These are phyloP conservation scores for Xylaria digitata DNA, from an alignment of 2,329 filamentous ascomycete genomes.

Conservation along the genomic window DNA sequence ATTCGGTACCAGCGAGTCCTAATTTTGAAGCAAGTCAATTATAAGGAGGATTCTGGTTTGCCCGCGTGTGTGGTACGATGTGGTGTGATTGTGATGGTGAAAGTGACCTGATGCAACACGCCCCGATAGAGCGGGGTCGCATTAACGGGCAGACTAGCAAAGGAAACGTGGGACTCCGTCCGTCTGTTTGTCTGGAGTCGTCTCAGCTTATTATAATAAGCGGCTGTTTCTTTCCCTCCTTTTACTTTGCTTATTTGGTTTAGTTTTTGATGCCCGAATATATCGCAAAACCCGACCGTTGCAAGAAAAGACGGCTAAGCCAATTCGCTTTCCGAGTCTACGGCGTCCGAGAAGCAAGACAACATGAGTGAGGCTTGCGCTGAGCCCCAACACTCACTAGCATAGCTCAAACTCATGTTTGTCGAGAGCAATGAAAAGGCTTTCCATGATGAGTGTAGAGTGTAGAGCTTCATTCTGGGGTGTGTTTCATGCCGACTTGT, in stretches of 20 bases:
- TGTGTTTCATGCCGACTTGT: background rate
- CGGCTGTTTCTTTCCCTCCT: background rate
- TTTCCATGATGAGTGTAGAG: background rate
- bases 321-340: slow-evolving; percentile 20
- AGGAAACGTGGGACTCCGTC: background rate
- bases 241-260: background rate
- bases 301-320: background rate
- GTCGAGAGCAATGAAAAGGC: background rate
- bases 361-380: background rate
- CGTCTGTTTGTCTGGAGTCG: background rate
- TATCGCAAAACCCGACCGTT: background rate
- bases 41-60: slow-evolving; percentile 37
- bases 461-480: background rate
- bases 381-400: background rate
- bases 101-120: slow-evolving; percentile 43
- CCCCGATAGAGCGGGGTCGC: slow-evolving; percentile 25
- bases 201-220: slow-evolving; percentile 16
- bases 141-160: background rate
- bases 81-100: slow-evolving; percentile 19
- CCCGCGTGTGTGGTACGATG: slow-evolving; percentile 40
- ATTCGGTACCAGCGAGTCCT: background rate
- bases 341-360: background rate
- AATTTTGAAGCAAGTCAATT: slow-evolving; percentile 3
- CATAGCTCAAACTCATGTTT: background rate
- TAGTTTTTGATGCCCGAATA: background rate